Evolutionary conservation across 148 eudicot genomes (phyloP), one percentile per base, ranked within the genome.

Genomic region (Selenicereus undatus): DNA sequence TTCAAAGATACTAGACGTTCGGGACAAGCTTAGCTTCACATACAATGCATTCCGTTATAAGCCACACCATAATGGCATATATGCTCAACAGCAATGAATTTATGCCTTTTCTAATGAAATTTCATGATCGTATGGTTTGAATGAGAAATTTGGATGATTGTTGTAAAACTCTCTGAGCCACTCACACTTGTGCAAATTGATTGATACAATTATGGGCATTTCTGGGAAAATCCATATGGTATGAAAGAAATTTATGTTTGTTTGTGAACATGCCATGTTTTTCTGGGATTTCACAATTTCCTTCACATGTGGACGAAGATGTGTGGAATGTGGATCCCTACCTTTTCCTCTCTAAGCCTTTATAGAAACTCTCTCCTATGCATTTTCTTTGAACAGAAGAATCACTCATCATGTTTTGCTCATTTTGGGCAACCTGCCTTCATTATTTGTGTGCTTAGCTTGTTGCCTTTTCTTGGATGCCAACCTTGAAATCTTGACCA

Each of bases 251-350:
- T 1, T 65, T 65, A 11, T 65, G 71, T 65, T 8, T 24, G 21
- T 65, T 27, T 65, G 30, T 65, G 71, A 65, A 65, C 71, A 65
- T 65, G 71, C 17, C 71, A 65, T 65, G 71, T 65, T 65, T 65
- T 65, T 65, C 32, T 65, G 32, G 71, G 32, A 65, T 65, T 65
- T 65, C 17, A 27, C 71, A 65, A 65, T 24, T 1, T 24, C 11
- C 2, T 8, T 65, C 35, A 65, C 32, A 65, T 26, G 71, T 65
- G 71, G 71, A 65, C 71, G 17, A 65, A 65, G 32, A 65, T 65
- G 71, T 65, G 71, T 24, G 71, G 30, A 27, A 24, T 65, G 71
- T 65, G 71, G 71, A 65, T 24, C 71, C 32, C 71, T 26, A 8
- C 71, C 14, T 11, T 9, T 2, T 16, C 17, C n/a, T n/a, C 60